Base-by-base conservation (phyloP, 1,284 basidiomycete species). In the Mycosarcoma mackinlayi region DNA sequence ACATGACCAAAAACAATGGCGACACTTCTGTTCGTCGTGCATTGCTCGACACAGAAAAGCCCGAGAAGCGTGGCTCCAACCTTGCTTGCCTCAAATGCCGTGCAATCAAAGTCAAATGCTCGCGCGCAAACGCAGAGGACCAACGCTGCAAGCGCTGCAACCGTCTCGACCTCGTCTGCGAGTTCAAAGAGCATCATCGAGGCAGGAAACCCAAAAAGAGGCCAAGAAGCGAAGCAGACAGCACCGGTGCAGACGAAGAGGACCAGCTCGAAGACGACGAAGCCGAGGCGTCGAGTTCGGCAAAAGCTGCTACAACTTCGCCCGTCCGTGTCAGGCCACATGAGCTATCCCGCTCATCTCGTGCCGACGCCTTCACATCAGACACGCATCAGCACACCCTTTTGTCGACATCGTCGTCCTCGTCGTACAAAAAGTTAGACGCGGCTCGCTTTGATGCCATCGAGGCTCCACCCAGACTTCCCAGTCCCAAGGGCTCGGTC, bases 51-150 rank as follows among this genome's bases (percentile, higher is more conserved):
- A 25, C 59, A 7, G 69, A 72, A 30, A 72, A 59, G 38, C 69
- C 69, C 27, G 64, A 67, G 24, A 72, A 72, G 50, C 69, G 69
- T 28, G 69, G 69, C 24, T 67, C 64, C 31, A 72, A 72, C 21
- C 57, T 72, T 10, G 69, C 69, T 9, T 72, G 69, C 28, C 55
- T 72, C 47, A 72, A 67, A 47, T 72, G 69, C 19, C 59, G 69
- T 11, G 69, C 69, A 27, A 72, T 72, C 60, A 72, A 72, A 46
- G 69, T 72, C 25, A 62, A 63, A 14, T 72, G 69, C 39, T 67
- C 69, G 3, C 50, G 63, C 8, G 64, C 69, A 40, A 60, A 63
- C 24, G 53, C 44, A 8, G 34, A 60, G 18, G 69, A 72, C 23
- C 52, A 63, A 13, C 55, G 64, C 11, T 72, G 69, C 57, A 67